Base-by-base conservation (phyloP, 352 stramenopile genomes). In the Phytophthora hybrid region DNA sequence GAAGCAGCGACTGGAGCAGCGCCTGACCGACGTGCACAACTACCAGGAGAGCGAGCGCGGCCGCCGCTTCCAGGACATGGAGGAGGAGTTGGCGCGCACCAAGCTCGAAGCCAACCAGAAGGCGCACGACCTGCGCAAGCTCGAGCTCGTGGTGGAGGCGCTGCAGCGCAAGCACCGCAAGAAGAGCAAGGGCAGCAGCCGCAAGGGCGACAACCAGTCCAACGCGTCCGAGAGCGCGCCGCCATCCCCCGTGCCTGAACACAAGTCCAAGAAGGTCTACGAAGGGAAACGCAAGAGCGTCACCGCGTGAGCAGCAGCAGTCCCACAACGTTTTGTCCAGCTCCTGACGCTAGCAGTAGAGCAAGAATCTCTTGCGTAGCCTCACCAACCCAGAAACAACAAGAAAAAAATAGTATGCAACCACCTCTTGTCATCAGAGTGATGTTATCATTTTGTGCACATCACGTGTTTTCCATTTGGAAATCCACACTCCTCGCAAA, bases 11-110 rank as follows among this genome's bases (percentile, higher is more conserved):
- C 75, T 92, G 10, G 85, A 92, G 66, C 85, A 92, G 65, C 66
- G 78, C 5, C 73, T 92, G 46, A 91, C 81, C 19, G 85, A 92
- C 59, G 85, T 92, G 23, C 80, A 89, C 79, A 92, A 89, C 73
- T 92, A 90, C 72, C 79, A 87, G 60, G 77, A 88, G 66, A 92
- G 80, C 71, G 81, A 92, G 59, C 85, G 78, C 29, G 85, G 85
- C 0, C 83, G 59, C 9, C 83, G 83, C 9, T 92, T 92, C 54
- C 69, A 82, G 59, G 73, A 85, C 21, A 89, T 92, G 79, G 84
- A 92, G 73, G 78, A 89, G 56, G 80, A 90, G n/a, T 56, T 90
- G 34, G 80, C 82, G 16, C 73, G 78, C 39, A 85, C 78, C 4
- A 90, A 90, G 57, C 65, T 90, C 16, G 80, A 87, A 7, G 77